Evolutionary conservation across 2,329 filamentous ascomycete species (phyloP).

Genomic region (Neonectria ditissima): DNA sequence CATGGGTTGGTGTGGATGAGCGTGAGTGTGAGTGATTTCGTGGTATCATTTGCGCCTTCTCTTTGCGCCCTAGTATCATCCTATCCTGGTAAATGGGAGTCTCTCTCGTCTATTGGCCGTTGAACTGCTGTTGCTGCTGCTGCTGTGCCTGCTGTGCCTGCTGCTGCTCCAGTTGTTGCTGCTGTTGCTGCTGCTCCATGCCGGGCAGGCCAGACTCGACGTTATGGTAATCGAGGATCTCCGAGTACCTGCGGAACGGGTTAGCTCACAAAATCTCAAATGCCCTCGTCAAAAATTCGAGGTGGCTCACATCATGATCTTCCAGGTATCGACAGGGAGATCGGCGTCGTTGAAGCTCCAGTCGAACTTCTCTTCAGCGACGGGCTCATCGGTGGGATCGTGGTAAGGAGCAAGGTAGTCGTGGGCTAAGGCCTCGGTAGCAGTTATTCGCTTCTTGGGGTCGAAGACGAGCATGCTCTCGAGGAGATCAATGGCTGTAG

Average conservation of each 20-base stretch:
- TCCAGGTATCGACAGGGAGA: slow-evolving; percentile 98
- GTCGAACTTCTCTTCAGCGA: slow-evolving; percentile 97
- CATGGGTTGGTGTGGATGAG: slow-evolving; percentile 18
- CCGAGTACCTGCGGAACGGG: slow-evolving; percentile 81
- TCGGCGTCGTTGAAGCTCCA: slow-evolving; percentile 99
- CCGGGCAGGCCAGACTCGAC: slow-evolving; percentile 69
- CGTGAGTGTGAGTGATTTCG: slow-evolving; percentile 47
- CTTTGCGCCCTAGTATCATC: slow-evolving; percentile 35
- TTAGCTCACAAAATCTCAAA: slow-evolving; percentile 20
- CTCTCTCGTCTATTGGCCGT: slow-evolving; percentile 48
- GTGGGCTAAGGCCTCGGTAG: slow-evolving; percentile 86
- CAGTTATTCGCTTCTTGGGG: slow-evolving; percentile 94
- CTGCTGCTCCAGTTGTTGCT: slow-evolving; percentile 29
- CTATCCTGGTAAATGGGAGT: slow-evolving; percentile 50
- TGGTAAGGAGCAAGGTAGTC: slow-evolving; percentile 97
- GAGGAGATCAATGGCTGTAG: slow-evolving; percentile 86
- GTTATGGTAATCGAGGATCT: slow-evolving; percentile 99
- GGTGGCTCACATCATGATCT: slow-evolving; percentile 95
- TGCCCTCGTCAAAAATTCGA: not conserved
- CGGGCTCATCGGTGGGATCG: slow-evolving; percentile 95
- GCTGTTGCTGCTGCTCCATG: slow-evolving; percentile 51
- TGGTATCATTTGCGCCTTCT: slow-evolving; percentile 51
- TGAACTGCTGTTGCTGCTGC: slow-evolving; percentile 49
- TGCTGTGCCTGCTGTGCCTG: slow-evolving; percentile 49
- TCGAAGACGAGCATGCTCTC: slow-evolving; percentile 99